These are phyloP conservation scores for Conticribra guillardii DNA, from an alignment of 108 stramenopile species.

Conservation along the genomic window DNA sequence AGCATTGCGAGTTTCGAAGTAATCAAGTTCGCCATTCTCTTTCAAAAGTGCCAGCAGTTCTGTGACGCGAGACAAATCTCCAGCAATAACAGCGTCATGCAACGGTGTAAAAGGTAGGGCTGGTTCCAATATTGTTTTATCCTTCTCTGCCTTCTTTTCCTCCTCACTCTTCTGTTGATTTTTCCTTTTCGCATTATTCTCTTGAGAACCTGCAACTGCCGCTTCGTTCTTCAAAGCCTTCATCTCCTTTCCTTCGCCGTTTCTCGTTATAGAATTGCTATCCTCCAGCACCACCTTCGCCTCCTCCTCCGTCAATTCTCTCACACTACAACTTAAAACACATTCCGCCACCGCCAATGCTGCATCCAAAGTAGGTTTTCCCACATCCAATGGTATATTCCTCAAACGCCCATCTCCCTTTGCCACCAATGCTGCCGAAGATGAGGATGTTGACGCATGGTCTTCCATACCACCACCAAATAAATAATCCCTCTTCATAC, in stretches of 20 bases:
- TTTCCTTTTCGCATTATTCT: not conserved
- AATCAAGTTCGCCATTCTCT: conserved; percentile 24
- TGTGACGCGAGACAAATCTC: conserved; percentile 55
- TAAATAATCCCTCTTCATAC: conserved; percentile 52
- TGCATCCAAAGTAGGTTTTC: conserved; percentile 70
- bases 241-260: not conserved
- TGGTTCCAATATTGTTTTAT: not conserved
- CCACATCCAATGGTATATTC: conserved; percentile 80
- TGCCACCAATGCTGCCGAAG: conserved; percentile 15
- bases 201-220: not conserved
- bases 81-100: conserved; percentile 66
- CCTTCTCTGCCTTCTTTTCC: conserved; percentile 12
- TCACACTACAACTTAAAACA: conserved; percentile 28
- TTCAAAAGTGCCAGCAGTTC: conserved; percentile 45
- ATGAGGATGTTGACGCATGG: not conserved
- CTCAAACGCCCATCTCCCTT: conserved; percentile 58
- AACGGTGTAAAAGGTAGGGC: conserved; percentile 57
- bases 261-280: no score
- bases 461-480: conserved; percentile 19
- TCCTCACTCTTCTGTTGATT: not conserved
- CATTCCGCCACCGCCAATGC: conserved; percentile 45
- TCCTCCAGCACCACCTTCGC: not conserved
- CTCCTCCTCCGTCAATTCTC: conserved; percentile 32
- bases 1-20: no score
- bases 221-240: conserved; percentile 4